Base-by-base conservation (phyloP, 2,329 filamentous ascomycete species). In the Aspergillaceae sp. region DNA sequence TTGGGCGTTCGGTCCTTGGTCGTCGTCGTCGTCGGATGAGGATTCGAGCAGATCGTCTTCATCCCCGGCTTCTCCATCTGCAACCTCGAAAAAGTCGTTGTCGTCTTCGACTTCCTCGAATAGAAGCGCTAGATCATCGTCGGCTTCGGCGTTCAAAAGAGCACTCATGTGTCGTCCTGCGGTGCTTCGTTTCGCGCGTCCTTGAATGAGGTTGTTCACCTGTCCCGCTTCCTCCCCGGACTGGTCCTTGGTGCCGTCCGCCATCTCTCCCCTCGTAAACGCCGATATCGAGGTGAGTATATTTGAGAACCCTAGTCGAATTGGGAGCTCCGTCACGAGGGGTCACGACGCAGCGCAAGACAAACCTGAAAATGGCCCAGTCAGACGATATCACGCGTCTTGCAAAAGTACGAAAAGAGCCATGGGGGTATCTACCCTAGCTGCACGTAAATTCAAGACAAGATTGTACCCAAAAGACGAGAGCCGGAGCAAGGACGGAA, bases 11-110 rank as follows among this genome's bases (percentile, higher is more conserved):
- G 84, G 74, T 43, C 81, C 74, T 66, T 79, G 82, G 48, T 88
- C 87, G 42, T 92, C 87, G 41, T 92, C 87, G 41, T 89, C 85
- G 52, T 87, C 86, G 0, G 82, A 87, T 0, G 87, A 94, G 9
- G 86, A 90, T 58, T 94, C 88, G 73, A 96, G 84, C 55, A 87
- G 82, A 61, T 96, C 91, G 1, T 84, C 87, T 2, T 72, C 79
- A 45, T 78, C 78, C 7, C 76, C 77, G 5, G 55, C 67, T 28
- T 76, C 77, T 8, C 56, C 66, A 5, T 56, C 68, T 44, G 57
- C 65, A 11, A 57, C 60, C 5, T 54, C 51, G 9, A 64, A 63
- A 34, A 69, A 72, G 33, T 70, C 69, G 28, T 65, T 65, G 40
- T 80, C 72, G 48, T 76, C 75, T 29, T 76, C 83, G 5, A 76